Conservation (phyloP, 345 rosid genomes). For the Hibiscus syriacus region DNA sequence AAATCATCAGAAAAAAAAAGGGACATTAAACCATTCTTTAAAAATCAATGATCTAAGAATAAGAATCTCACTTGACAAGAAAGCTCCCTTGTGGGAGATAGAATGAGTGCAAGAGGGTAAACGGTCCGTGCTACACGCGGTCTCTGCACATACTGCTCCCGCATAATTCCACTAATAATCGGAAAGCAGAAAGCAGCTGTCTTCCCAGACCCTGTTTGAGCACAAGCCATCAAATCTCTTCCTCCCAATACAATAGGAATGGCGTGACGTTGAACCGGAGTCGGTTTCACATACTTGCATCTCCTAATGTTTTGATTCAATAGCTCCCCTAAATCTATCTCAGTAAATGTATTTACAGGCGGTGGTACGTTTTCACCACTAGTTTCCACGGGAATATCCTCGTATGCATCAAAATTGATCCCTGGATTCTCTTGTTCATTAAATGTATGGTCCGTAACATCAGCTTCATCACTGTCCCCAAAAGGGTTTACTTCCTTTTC, state of each 20-base stretch:
- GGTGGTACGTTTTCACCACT: slow-evolving; percentile 93
- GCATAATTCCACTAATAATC: slow-evolving; percentile 86
- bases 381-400: slow-evolving; percentile 92
- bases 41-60: slow-evolving; percentile 8
- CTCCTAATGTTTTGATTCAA: slow-evolving; percentile 71
- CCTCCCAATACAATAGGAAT: slow-evolving; percentile 80
- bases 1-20: slow-evolving; percentile 1
- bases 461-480: slow-evolving; percentile 38
- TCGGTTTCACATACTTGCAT: slow-evolving; percentile 97
- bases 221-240: slow-evolving; percentile 98
- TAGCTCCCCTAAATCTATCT: slow-evolving; percentile 85
- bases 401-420: slow-evolving; percentile 93
- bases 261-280: slow-evolving; percentile 90
- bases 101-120: slow-evolving; percentile 89
- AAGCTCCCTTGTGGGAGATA: slow-evolving; percentile 95
- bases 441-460: slow-evolving; percentile 32
- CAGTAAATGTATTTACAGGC: slow-evolving; percentile 85
- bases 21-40: background rate
- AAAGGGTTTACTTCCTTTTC: slow-evolving; percentile 92
- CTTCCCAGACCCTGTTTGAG: slow-evolving; percentile 99
- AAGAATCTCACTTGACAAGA: slow-evolving; percentile 70
- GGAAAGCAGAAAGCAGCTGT: slow-evolving; percentile 99
- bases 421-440: slow-evolving; percentile 65
- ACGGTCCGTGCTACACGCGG: slow-evolving; percentile 85
- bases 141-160: slow-evolving; percentile 53